A percentile compares a stretch with the other conserved stretches of the same genome.
These are phyloP conservation scores for Polyplosphaeria fusca DNA, from an alignment of 495 filamentous ascomycete species.

Conservation along the genomic window DNA sequence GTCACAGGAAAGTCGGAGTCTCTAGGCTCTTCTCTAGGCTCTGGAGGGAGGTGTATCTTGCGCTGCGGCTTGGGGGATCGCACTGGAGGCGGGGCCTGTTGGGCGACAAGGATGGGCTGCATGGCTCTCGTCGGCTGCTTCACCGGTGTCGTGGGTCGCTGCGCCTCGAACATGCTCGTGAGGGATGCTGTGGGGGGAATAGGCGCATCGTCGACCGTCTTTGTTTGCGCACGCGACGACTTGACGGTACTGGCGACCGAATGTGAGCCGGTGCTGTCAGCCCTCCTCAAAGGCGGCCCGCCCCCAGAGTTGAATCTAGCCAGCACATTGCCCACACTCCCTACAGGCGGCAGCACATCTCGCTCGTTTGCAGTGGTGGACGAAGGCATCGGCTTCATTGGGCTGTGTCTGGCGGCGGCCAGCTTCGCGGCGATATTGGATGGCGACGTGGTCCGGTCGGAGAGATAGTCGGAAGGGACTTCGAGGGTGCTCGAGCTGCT, in stretches of 20 bases:
- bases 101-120: constrained; percentile 1
- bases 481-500: constrained; percentile 29
- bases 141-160: constrained; percentile 10
- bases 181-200: constrained; percentile 57
- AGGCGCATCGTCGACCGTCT: constrained; percentile 50
- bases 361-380: not conserved
- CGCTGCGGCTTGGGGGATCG: constrained; percentile 31
- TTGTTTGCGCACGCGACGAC: not conserved
- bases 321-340: constrained; percentile 27
- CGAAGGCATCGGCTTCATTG: constrained; percentile 16
- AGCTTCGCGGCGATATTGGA: constrained; percentile 37
- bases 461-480: constrained; percentile 21
- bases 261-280: constrained; percentile 1
- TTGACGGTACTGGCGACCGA: constrained; percentile 10
- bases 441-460: constrained; percentile 25
- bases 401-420: constrained; percentile 31
- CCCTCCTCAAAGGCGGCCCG: not conserved
- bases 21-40: not conserved
- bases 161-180: constrained; percentile 59
- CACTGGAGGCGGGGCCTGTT: constrained; percentile 29
- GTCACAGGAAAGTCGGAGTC: not conserved
- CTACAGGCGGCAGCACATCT: constrained; percentile 27
- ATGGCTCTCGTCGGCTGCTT: not conserved
- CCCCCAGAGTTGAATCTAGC: constrained; percentile 13
- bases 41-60: constrained; percentile 8